Evolutionary conservation across 2,329 filamentous ascomycete species (phyloP).

Genomic region (Sarocladiaceae sp.): DNA sequence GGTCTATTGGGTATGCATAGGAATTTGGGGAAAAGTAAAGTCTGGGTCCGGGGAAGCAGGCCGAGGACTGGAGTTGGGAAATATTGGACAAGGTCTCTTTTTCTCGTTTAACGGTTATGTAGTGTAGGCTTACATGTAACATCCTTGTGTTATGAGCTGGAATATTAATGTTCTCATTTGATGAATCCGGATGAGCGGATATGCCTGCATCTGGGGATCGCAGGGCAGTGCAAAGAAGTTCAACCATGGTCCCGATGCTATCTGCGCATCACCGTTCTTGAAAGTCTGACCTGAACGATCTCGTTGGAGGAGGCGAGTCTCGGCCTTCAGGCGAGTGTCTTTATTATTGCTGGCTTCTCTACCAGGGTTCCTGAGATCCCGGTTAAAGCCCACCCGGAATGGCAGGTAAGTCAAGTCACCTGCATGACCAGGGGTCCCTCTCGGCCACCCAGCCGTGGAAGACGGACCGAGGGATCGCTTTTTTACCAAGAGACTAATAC

Average conservation of each 20-base stretch:
- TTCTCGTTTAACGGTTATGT: neutral
- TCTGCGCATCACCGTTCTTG: neutral
- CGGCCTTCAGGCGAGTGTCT: neutral
- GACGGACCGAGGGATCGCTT: neutral
- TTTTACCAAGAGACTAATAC: too few relatives aligned
- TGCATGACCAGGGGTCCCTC: neutral
- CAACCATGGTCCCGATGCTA: neutral
- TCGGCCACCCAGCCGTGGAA: neutral
- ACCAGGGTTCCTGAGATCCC: neutral
- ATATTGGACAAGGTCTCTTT: neutral
- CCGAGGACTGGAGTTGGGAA: slow-evolving; percentile 1
- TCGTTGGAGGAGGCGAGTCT: neutral
- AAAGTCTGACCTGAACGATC: neutral
- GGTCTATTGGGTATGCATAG: neutral
- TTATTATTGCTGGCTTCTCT: neutral
- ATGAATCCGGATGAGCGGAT: neutral
- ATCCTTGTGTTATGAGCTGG: neutral
- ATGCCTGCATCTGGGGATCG: neutral
- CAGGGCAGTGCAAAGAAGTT: neutral
- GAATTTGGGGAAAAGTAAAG: neutral
- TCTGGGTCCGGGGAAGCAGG: neutral
- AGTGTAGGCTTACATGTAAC: neutral
- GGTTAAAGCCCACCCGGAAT: slow-evolving; percentile 2
- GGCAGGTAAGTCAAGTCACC: neutral
- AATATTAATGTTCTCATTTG: neutral